Percentiles rank a stretch among this genome's conserved stretches.
phyloP scores from a whole-genome alignment of 1,284 basidiomycete genomes.

The Austroboletus rostrupii region DNA sequence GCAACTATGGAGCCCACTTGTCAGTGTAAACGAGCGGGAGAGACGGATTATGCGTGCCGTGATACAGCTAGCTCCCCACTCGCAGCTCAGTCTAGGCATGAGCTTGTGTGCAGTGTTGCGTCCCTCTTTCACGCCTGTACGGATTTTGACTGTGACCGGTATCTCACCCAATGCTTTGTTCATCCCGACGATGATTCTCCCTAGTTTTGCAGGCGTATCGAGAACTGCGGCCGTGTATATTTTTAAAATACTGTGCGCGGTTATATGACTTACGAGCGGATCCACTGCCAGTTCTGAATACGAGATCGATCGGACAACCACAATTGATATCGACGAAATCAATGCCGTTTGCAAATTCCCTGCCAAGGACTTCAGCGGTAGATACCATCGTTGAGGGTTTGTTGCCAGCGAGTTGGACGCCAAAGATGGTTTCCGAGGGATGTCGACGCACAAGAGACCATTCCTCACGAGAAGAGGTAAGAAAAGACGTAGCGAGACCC shows the following conservation, averaged over 20 bases:
- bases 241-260: background rate
- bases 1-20: constrained; percentile 53
- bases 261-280: constrained; percentile 64
- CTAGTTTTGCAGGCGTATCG: constrained; percentile 78
- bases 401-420: constrained; percentile 82
- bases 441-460: constrained; percentile 89
- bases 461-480: constrained; percentile 82
- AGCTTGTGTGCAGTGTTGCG: constrained; percentile 87
- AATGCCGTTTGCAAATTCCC: constrained; percentile 60
- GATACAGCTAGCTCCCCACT: constrained; percentile 78
- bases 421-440: constrained; percentile 86
- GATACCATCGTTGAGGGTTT: constrained; percentile 77
- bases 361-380: constrained; percentile 79
- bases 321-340: constrained; percentile 96
- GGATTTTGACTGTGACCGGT: constrained; percentile 92
- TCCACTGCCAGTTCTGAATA: constrained; percentile 89
- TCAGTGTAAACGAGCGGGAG: constrained; percentile 1
- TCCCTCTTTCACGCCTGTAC: constrained; percentile 88
- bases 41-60: constrained; percentile 49
- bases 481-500: constrained; percentile 81
- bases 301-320: constrained; percentile 95
- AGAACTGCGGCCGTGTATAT: constrained; percentile 51
- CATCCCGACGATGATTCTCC: constrained; percentile 90
- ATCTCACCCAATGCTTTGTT: constrained; percentile 87
- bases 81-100: constrained; percentile 78